phyloP scores from a whole-genome alignment of 1,284 basidiomycete species.

The Marasmius sp. region DNA sequence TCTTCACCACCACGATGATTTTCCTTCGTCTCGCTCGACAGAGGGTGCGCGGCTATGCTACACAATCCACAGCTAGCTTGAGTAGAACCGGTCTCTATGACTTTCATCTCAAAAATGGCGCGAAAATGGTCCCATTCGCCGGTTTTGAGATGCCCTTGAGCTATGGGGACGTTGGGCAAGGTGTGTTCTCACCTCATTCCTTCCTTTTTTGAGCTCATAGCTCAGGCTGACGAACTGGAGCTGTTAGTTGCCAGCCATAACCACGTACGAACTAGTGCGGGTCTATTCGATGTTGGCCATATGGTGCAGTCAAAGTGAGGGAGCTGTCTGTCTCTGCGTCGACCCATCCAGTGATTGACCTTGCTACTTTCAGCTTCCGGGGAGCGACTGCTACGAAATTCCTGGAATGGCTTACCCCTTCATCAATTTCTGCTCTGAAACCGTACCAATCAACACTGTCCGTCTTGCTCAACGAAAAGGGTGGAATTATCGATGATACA shows the following conservation, averaged over 20 bases:
- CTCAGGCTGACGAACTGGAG: neutral
- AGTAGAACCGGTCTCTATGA: constrained; percentile 84
- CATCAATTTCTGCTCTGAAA: constrained; percentile 67
- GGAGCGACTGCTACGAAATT: constrained; percentile 77
- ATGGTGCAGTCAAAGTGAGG: constrained; percentile 88
- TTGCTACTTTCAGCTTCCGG: constrained; percentile 53
- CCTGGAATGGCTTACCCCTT: constrained; percentile 84
- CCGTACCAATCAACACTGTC: constrained; percentile 81
- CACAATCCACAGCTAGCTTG: constrained; percentile 14
- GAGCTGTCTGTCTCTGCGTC: constrained; percentile 6
- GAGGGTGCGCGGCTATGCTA: neutral
- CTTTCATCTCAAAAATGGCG: constrained; percentile 84
- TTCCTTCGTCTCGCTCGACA: neutral
- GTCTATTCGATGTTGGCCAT: constrained; percentile 97
- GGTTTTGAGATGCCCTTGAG: constrained; percentile 94
- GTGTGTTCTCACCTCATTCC: constrained; percentile 36
- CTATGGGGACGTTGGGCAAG: constrained; percentile 83
- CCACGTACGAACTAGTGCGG: constrained; percentile 82
- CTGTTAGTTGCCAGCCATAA: constrained; percentile 84
- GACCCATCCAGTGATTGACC: neutral
- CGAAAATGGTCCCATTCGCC: constrained; percentile 97
- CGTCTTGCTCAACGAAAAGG: constrained; percentile 84
- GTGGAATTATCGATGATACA: constrained; percentile 96
- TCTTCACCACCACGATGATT: neutral
- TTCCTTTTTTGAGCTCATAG: constrained; percentile 6